Evolutionary conservation across 306 rosid genomes (phyloP).

Genomic region (Dryas drummondii): DNA sequence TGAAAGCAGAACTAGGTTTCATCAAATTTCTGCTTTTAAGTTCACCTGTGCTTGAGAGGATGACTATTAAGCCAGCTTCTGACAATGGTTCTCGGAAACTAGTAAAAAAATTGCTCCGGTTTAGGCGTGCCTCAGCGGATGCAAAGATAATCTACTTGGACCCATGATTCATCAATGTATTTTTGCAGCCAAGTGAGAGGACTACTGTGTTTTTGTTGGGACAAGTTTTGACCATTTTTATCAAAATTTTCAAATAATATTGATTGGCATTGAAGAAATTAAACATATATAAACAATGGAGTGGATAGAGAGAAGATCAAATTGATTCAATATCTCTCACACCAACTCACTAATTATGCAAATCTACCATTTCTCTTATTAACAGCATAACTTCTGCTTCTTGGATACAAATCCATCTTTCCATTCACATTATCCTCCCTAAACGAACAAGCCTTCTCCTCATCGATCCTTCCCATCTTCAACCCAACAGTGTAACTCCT

Average conservation of each 20-base stretch:
- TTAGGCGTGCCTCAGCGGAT: conserved; percentile 42
- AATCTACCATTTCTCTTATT: conserved; percentile 10
- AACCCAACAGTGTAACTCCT: conserved; percentile 36
- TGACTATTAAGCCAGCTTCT: too few species aligned
- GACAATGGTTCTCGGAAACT: conserved; percentile 20
- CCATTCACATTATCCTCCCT: conserved; percentile 30
- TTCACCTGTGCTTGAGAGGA: too few species aligned
- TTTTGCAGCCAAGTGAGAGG: neutral
- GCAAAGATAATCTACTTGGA: conserved; percentile 56
- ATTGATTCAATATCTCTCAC: neutral
- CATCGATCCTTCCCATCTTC: conserved; percentile 54
- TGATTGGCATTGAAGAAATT: too few species aligned
- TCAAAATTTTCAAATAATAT: too few species aligned
- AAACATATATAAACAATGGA: too few species aligned
- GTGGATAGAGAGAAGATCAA: too few species aligned
- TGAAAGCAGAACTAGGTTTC: conserved; percentile 37
- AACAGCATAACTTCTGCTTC: conserved; percentile 29
- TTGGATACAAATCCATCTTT: conserved; percentile 27
- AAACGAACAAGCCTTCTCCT: conserved; percentile 49
- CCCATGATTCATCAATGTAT: conserved; percentile 8
- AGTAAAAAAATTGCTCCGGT: conserved; percentile 42
- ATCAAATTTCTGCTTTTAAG: too few species aligned
- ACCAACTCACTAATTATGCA: neutral
- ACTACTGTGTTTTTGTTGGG: too few species aligned
- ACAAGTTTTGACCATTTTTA: too few species aligned